Evolutionary conservation across 768 basidiomycete genomes (phyloP), one percentile per base, ranked within the genome.

Genomic region (Boletus tylopilopsis): DNA sequence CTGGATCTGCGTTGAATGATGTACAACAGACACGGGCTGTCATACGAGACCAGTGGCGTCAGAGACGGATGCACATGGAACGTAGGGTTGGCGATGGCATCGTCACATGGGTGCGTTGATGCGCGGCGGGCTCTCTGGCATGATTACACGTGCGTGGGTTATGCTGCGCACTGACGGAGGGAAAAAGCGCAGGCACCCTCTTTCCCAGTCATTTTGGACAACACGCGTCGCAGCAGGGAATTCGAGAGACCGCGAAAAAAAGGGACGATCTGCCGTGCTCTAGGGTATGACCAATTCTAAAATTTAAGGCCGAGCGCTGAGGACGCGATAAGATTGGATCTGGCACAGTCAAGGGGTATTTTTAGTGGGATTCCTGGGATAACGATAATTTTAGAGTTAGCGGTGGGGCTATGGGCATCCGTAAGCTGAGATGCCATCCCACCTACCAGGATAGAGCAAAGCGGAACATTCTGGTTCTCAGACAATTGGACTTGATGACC

Each of bases 251-350:
- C 19, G 34, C 34, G 44, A 15, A 53, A 34, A 34, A 35, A 27
- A 29, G 36, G 38, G 50, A 61, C 32, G 51, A 61, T 63, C 51
- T 11, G 35, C 13, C 15, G 23, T 45, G 38, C 40, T 30, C 36
- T 15, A 47, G 48, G 48, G 40, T 11, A 63, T 49, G 47, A 32
- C 60, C 38, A 49, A 60, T 60, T 63, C 41, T 3, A 50, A 15
- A 61, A 50, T 35, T 50, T 37, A 41, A 55, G 34, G 30, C 36
- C 13, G 27, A 29, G 9, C 27, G 35, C n/a, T 40, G 48, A 29
- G 27, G 24, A n/a, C 21, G 19, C 41, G 63, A 65, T 57, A 55
- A 63, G 63, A 55, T 57, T 34, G 51, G 55, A 64, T 64, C 62
- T 63, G 38, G 16, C 42, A 24, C 10, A 27, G 38, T 33, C 25